Evolutionary conservation across 1,284 basidiomycete genomes (phyloP).

Genomic region (Apiotrichum montevideense): DNA sequence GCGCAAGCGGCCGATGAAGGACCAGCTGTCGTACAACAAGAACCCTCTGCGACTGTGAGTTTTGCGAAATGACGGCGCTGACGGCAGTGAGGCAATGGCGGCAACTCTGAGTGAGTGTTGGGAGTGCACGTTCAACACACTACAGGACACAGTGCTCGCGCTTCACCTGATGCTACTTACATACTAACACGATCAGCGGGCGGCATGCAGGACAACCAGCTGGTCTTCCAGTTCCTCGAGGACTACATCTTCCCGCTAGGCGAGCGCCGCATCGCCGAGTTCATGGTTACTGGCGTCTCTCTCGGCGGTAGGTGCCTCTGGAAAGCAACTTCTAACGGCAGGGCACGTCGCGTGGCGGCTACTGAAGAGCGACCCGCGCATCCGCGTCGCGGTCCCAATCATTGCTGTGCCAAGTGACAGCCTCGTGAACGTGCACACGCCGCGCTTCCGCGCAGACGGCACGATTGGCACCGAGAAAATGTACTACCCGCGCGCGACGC

Average conservation of each 20-base stretch:
- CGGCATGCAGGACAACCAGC: conserved; percentile 58
- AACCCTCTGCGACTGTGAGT: conserved; percentile 1
- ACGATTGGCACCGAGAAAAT: background rate
- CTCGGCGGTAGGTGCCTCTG: conserved; percentile 41
- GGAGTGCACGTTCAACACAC: background rate
- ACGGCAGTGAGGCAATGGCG: conserved; percentile 1
- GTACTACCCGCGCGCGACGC: conserved; percentile 28
- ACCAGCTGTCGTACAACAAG: background rate
- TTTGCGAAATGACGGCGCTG: background rate
- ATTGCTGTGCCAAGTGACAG: conserved; percentile 63
- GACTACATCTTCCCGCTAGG: conserved; percentile 69
- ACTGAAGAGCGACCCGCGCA: conserved; percentile 53
- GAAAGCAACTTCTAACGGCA: background rate
- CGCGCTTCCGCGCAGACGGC: background rate
- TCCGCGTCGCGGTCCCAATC: conserved; percentile 65
- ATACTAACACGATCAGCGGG: conserved; percentile 8
- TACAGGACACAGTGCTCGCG: background rate
- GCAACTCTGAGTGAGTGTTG: background rate
- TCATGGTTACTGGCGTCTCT: conserved; percentile 54
- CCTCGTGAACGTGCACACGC: conserved; percentile 54
- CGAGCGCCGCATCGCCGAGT: conserved; percentile 60
- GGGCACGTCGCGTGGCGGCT: conserved; percentile 14
- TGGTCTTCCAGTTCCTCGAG: conserved; percentile 74
- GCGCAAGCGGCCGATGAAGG: conserved; percentile 35
- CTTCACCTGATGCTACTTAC: too few relatives aligned